Evolutionary conservation across 257 asterid genomes (phyloP), one percentile per base, ranked within the genome.

Genomic region (Gentiana macrophylla): DNA sequence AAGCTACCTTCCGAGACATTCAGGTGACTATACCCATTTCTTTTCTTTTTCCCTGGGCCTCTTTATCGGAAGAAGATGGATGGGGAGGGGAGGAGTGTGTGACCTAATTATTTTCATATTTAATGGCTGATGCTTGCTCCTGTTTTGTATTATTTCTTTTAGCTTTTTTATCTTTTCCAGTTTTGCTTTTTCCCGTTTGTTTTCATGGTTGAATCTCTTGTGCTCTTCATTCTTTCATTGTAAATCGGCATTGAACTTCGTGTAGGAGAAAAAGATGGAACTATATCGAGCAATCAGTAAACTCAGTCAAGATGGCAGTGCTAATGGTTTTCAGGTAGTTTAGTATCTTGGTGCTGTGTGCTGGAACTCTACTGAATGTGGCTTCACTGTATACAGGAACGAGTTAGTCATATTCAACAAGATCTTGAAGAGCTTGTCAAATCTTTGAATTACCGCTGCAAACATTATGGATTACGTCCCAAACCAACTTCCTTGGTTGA

Each of bases 1-100:
- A 88, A 81, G 86, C 99, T 50, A 85, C 99, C 24, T 92, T 88
- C 76, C 86, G 94, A 10, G 95, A 92, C 78, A 80, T 92, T 83
- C 99, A 92, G 90, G 99, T 92, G 74, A 12, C 9, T 33, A 1
- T 65, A 53, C 34, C 57, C 32, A 53, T 37, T 37, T 47, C 46
- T 1, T 41, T 41, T 41, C 8, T 10, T 41, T 3, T 41, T 41
- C 46, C 2, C 9, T 41, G 46, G 46, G 9, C 46, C 9, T 41
- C 6, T 1, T 41, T 41, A 1, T 41, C 10, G 8, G 9, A 41
- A 4, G 6, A 41, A 7, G 46, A 5, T 41, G 46, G 46, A 24
- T 24, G 9, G 9, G 5, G 9, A 10, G 46, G 46, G 46, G 10
- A 5, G 46, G 1, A 10, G 46, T 2, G 46, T 4, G 0, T 1